A percentile compares a stretch with the other conserved stretches of the same genome.
Evolutionary conservation across 176 grass and related monocot species (phyloP).

Genomic region (Triticum monococcum): DNA sequence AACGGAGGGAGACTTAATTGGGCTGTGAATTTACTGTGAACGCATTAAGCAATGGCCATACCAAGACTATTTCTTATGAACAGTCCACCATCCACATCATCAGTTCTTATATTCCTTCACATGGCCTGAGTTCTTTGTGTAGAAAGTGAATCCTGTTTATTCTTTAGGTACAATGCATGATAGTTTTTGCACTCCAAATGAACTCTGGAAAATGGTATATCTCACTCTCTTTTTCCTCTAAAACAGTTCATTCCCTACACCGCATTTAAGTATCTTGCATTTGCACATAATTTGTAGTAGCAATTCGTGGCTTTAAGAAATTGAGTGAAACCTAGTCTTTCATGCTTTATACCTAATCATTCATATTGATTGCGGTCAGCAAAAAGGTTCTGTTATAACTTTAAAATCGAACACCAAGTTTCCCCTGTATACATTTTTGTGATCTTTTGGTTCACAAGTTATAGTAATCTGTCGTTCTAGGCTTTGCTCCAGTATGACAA

Average conservation of each 20-base stretch:
- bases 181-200: conserved; percentile 16
- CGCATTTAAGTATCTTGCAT: background rate
- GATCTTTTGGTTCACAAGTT: background rate
- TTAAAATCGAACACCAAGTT: conserved; percentile 8
- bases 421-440: background rate
- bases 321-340: background rate
- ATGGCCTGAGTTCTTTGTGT: too few species aligned
- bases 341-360: background rate
- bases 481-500: background rate
- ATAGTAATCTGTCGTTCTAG: background rate
- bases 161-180: too few species aligned
- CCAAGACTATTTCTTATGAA: too few species aligned
- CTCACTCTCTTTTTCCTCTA: background rate
- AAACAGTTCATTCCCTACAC: background rate
- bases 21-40: too few species aligned
- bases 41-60: too few species aligned
- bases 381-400: background rate
- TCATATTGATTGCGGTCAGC: background rate
- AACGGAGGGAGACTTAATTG: too few species aligned
- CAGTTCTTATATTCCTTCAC: too few species aligned
- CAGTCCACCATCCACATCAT: too few species aligned
- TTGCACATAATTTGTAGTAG: background rate
- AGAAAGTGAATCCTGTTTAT: too few species aligned
- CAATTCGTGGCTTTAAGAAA: background rate
- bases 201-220: conserved; percentile 30